Base-by-base conservation (phyloP, 2,329 filamentous ascomycete genomes). In the Trichophyton mentagrophytes region DNA sequence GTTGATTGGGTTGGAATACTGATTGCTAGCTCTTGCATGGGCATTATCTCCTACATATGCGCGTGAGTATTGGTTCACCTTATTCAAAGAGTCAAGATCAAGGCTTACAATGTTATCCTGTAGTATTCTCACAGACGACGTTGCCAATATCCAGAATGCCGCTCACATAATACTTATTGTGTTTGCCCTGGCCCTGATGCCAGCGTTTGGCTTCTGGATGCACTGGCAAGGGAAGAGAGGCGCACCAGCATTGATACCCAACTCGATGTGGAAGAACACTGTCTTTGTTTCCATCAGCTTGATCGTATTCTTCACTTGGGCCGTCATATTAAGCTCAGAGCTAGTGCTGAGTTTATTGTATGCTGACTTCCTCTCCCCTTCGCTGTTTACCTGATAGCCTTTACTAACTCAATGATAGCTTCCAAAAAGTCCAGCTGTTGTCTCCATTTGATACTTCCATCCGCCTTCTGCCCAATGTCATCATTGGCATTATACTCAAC, bases 241-340 rank as follows among this genome's bases (percentile, higher is more conserved):
- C 8, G 73, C 73, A 2, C 78, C 82, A 11, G 82, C 82, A 0
- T 68, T 86, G 6, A 85, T 86, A 22, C 84, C 84, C 0, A 85
- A 86, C 67, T 78, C 77, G 0, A 70, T 86, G 0, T 86, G 84
- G 84, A 76, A 71, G n/a, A 84, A 82, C 51, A 68, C 70, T 0
- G 70, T 79, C 2, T 86, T 86, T 65, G 78, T 80, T 0, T 76
- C 72, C 27, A 78, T 83, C 20, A 86, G 83, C 65, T 65, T 78
- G 2, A 79, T 75, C 3, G 73, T 82, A 0, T 67, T 78, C 3
- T 63, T 82, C 3, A 74, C 78, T 0, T 78, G 71, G 61, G 78
- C 75, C 0, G 76, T 78, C 0, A 62, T 78, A 4, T 78, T 79
- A 55, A 72, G 72, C 0, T 73, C 80, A 65, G 79, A 82, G 64